phyloP scores from a whole-genome alignment of 805 yeast genomes.

The Cyberlindnera japonica region DNA sequence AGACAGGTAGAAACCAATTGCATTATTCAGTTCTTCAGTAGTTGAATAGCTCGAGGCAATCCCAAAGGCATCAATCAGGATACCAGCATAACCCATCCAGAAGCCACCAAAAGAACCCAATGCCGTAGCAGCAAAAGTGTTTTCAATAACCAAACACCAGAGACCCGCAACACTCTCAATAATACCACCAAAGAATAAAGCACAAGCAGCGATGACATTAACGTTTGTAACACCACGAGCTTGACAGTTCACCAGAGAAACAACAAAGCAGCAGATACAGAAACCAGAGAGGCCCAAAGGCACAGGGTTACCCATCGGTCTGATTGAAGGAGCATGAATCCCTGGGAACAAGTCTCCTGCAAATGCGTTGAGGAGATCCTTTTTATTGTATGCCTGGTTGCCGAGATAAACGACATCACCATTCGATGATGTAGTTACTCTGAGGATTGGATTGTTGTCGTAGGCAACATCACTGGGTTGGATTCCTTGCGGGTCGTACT shows the following conservation, averaged over 20 bases:
- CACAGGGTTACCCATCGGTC: constrained; percentile 68
- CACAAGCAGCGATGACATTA: constrained; percentile 60
- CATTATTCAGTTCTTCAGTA: constrained; percentile 44
- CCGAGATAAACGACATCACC: constrained; percentile 40
- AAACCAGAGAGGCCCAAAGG: constrained; percentile 73
- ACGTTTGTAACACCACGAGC: constrained; percentile 65
- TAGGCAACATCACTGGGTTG: constrained; percentile 8
- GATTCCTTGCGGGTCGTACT: constrained; percentile 15
- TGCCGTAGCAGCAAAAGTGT: constrained; percentile 68
- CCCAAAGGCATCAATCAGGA: constrained; percentile 55
- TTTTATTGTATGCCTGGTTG: constrained; percentile 40
- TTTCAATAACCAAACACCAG: constrained; percentile 73
- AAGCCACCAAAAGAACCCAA: constrained; percentile 58
- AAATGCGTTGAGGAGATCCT: constrained; percentile 59
- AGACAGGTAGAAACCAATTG: constrained; percentile 52
- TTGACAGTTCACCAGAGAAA: constrained; percentile 57
- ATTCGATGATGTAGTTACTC: constrained; percentile 28
- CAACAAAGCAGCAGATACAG: constrained; percentile 53
- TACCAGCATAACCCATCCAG: constrained; percentile 74
- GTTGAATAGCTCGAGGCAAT: constrained; percentile 46
- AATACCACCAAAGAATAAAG: constrained; percentile 70
- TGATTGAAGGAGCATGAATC: constrained; percentile 41
- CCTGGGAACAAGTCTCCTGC: constrained; percentile 52
- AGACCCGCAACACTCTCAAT: constrained; percentile 70
- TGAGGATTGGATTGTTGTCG: constrained; percentile 13